Evolutionary conservation across 2,329 filamentous ascomycete species (phyloP).

Genomic region (Fusarium nodosum): DNA sequence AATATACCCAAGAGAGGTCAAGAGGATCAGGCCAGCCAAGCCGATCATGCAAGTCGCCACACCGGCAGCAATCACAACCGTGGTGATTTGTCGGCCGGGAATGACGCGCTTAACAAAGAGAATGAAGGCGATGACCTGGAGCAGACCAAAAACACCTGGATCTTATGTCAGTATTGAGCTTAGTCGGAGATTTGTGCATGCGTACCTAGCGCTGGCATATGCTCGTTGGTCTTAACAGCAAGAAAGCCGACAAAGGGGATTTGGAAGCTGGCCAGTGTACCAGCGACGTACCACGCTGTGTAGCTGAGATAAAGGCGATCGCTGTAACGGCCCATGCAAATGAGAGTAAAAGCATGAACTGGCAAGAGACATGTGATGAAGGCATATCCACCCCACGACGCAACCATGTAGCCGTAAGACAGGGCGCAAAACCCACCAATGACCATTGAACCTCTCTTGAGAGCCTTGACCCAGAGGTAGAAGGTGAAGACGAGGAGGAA

Average conservation of each 20-base stretch:
- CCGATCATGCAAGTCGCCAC: slow-evolving; percentile 80
- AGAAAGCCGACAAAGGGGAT: slow-evolving; percentile 98
- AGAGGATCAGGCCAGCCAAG: slow-evolving; percentile 81
- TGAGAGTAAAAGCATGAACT: slow-evolving; percentile 91
- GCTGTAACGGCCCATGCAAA: slow-evolving; percentile 98
- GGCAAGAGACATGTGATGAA: slow-evolving; percentile 99
- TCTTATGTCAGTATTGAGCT: slow-evolving; percentile 20
- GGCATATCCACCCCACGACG: slow-evolving; percentile 98
- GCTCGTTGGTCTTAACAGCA: slow-evolving; percentile 96
- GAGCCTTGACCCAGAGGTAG: slow-evolving; percentile 98
- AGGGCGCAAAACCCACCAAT: slow-evolving; percentile 95
- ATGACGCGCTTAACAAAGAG: slow-evolving; percentile 91
- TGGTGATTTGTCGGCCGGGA: slow-evolving; percentile 93
- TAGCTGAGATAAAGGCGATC: slow-evolving; percentile 95
- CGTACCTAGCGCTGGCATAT: slow-evolving; percentile 93
- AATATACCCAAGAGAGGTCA: slow-evolving; percentile 91
- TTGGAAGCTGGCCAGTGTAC: slow-evolving; percentile 98
- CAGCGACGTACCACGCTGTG: slow-evolving; percentile 97
- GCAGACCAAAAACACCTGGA: slow-evolving; percentile 90
- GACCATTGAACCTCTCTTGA: slow-evolving; percentile 96
- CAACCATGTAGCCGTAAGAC: slow-evolving; percentile 99
- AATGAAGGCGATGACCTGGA: slow-evolving; percentile 93
- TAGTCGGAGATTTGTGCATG: background rate
- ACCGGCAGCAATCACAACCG: slow-evolving; percentile 82
- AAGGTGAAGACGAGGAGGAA: slow-evolving; percentile 99